phyloP scores from a whole-genome alignment of 2,329 filamentous ascomycete genomes.

The Lizonia empirigonia region DNA sequence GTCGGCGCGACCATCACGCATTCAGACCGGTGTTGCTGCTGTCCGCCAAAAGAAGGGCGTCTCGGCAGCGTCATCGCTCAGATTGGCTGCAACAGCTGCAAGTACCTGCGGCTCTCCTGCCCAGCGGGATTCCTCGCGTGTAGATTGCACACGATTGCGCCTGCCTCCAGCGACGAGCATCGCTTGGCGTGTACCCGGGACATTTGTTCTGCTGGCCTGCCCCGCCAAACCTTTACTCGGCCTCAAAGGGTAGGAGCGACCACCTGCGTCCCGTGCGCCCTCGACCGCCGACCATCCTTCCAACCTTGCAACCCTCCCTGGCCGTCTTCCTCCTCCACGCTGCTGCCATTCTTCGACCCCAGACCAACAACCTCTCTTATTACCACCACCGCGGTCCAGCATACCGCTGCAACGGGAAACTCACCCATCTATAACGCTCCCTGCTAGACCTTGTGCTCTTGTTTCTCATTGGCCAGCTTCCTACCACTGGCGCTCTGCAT shows the following conservation, averaged over 20 bases:
- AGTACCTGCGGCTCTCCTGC: conserved; percentile 15
- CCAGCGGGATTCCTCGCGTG: conserved; percentile 8
- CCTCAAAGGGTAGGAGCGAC: conserved; percentile 29
- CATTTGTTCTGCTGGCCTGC: conserved; percentile 30
- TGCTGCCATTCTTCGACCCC: conserved; percentile 21
- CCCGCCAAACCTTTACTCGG: conserved; percentile 32
- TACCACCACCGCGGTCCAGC: conserved; percentile 14
- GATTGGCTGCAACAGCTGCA: conserved; percentile 12
- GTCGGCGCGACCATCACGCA: conserved; percentile 32
- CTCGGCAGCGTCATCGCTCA: conserved; percentile 23
- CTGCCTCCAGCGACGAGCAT: conserved; percentile 22
- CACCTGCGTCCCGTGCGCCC: conserved; percentile 19
- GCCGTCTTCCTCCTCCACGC: conserved; percentile 21
- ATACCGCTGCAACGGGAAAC: conserved; percentile 14
- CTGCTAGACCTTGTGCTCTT: conserved; percentile 14
- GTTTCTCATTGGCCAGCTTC: conserved; percentile 29
- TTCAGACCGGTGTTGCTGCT: conserved; percentile 38
- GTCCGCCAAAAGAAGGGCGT: conserved; percentile 27
- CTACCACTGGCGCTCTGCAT: conserved; percentile 31
- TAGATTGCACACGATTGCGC: conserved; percentile 21
- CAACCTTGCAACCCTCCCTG: conserved; percentile 14
- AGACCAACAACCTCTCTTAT: conserved; percentile 10
- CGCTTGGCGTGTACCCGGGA: conserved; percentile 24
- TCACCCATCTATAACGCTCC: conserved; percentile 13
- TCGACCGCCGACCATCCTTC: conserved; percentile 18